Percentiles rank a stretch among this genome's conserved stretches.
Conservation (phyloP, 2,329 filamentous ascomycete genomes). For the Sporothrix curviconia region DNA sequence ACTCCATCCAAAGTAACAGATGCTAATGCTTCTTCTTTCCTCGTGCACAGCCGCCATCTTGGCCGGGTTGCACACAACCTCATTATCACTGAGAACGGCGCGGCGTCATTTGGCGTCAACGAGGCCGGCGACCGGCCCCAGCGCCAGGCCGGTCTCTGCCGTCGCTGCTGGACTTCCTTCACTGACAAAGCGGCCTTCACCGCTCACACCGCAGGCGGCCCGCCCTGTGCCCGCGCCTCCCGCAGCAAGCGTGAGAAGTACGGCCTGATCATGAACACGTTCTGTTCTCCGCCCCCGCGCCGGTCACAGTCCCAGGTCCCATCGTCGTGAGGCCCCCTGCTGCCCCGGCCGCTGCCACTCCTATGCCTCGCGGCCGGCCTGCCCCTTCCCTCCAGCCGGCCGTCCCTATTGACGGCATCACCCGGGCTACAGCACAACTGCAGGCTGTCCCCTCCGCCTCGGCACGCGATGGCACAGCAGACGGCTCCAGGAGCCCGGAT, state of each 20-base stretch:
- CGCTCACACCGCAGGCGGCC: conserved; percentile 19
- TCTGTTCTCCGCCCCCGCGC: conserved; percentile 16
- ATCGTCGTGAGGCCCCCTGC: neutral
- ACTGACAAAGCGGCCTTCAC: conserved; percentile 22
- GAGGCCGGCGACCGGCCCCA: conserved; percentile 21
- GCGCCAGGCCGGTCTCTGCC: conserved; percentile 27
- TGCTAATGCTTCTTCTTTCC: neutral
- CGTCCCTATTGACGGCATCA: neutral
- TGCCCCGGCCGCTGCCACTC: neutral
- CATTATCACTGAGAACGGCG: conserved; percentile 20
- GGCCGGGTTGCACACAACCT: conserved; percentile 28
- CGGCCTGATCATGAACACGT: conserved; percentile 22
- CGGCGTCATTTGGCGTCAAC: conserved; percentile 27
- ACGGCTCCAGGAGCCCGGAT: neutral
- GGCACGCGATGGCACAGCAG: neutral
- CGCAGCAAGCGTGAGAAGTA: conserved; percentile 28
- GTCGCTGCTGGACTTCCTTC: conserved; percentile 28
- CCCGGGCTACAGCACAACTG: neutral
- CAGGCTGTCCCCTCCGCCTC: neutral
- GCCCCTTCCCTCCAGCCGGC: neutral
- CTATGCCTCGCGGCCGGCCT: neutral
- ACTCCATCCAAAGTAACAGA: too few species aligned
- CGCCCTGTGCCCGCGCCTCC: conserved; percentile 23
- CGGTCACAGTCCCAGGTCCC: neutral
- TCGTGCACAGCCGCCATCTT: conserved; percentile 26